Percentiles rank a stretch among this genome's conserved stretches.
Evolutionary conservation across 2,329 filamentous ascomycete species (phyloP).

Genomic region (Fusarium sp.): DNA sequence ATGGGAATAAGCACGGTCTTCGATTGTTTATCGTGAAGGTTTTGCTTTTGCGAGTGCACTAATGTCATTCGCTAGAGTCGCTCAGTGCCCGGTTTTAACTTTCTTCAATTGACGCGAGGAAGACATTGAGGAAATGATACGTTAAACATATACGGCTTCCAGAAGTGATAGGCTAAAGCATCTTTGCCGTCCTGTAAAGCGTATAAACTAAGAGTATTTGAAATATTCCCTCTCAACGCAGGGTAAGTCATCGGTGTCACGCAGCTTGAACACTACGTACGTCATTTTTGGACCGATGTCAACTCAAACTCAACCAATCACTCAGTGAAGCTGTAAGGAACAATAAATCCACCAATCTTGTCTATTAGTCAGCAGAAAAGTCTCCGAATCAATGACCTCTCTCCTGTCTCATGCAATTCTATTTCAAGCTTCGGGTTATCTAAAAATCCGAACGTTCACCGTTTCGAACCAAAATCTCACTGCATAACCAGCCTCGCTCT

Average conservation of each 20-base stretch:
- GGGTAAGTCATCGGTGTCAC: neutral
- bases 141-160: neutral
- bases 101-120: no score
- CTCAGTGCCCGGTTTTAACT: no score
- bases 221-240: neutral
- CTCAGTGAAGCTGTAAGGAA: neutral
- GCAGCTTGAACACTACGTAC: neutral
- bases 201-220: neutral
- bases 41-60: neutral
- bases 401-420: neutral
- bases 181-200: neutral
- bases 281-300: fast-evolving
- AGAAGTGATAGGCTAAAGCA: neutral
- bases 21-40: neutral
- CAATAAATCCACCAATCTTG: neutral
- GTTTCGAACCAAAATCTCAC: neutral
- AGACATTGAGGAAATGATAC: neutral
- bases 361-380: neutral
- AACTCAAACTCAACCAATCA: neutral
- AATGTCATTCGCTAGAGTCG: neutral
- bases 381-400: neutral
- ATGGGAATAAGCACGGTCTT: neutral
- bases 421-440: neutral
- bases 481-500: neutral
- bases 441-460: neutral